Percentiles rank a stretch among this genome's conserved stretches.
phyloP scores from a whole-genome alignment of 2,329 filamentous ascomycete genomes.

The Penicillium rolfsii region DNA sequence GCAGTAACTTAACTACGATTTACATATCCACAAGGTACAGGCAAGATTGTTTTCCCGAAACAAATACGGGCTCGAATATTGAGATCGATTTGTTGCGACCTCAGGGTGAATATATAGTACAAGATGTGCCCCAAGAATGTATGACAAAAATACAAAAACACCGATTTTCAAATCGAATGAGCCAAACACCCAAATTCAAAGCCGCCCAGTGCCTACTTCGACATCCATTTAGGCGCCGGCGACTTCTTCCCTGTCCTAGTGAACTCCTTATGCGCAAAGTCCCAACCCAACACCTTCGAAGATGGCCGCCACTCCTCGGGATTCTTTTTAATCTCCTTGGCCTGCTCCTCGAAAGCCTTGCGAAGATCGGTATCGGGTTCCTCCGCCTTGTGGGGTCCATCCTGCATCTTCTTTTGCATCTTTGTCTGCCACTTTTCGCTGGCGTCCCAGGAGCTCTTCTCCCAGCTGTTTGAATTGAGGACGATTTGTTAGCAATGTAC shows the following conservation, averaged over 20 bases:
- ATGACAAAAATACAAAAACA: conserved; percentile 24
- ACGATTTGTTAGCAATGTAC: conserved; percentile 1
- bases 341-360: conserved; percentile 60
- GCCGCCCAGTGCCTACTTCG: conserved; percentile 14
- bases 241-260: conserved; percentile 15
- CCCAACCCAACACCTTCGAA: conserved; percentile 49
- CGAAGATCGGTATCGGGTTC: conserved; percentile 35
- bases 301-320: conserved; percentile 63
- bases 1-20: neutral
- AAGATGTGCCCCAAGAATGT: conserved; percentile 15
- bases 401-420: conserved; percentile 39
- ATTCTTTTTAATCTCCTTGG: conserved; percentile 63
- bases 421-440: conserved; percentile 52
- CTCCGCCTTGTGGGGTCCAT: conserved; percentile 38
- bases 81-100: conserved; percentile 11
- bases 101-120: conserved; percentile 13
- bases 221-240: conserved; percentile 16
- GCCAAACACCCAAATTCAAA: conserved; percentile 15
- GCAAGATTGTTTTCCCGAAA: neutral
- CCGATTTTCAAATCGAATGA: conserved; percentile 19
- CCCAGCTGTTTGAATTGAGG: conserved; percentile 55
- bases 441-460: conserved; percentile 61
- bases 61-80: conserved; percentile 1
- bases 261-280: conserved; percentile 33
- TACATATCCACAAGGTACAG: neutral